These are phyloP conservation scores for Ajuga reptans DNA, from an alignment of 305 asterid species.

Conservation along the genomic window DNA sequence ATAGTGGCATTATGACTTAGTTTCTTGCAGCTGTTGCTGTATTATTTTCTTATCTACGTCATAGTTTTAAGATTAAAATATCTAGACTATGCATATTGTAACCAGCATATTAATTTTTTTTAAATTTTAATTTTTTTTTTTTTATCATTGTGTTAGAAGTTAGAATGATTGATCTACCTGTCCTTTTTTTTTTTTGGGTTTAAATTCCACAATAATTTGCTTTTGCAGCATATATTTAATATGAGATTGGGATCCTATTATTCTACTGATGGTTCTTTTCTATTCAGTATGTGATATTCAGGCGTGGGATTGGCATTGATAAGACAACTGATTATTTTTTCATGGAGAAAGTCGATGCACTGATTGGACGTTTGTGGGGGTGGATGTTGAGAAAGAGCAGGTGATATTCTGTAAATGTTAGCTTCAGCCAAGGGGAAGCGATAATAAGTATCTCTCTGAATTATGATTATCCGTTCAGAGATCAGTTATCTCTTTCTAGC, in stretches of 20 bases:
- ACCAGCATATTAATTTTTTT: too few relatives aligned
- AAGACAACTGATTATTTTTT: conserved; percentile 75
- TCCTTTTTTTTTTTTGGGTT: not conserved
- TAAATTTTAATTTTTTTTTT: too few relatives aligned
- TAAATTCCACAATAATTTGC: not conserved
- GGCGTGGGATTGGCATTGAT: conserved; percentile 96
- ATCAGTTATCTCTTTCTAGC: conserved; percentile 23
- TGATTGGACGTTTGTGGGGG: conserved; percentile 69
- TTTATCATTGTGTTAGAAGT: too few relatives aligned
- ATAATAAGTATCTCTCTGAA: conserved; percentile 8
- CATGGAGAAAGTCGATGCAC: conserved; percentile 89
- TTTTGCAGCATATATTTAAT: conserved; percentile 1
- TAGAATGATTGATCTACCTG: not conserved
- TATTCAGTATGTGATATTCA: conserved; percentile 73
- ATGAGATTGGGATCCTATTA: conserved; percentile 21
- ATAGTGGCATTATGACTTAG: too few relatives aligned
- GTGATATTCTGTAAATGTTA: conserved; percentile 32
- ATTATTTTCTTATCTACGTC: too few relatives aligned
- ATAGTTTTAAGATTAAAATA: too few relatives aligned
- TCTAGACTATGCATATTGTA: too few relatives aligned
- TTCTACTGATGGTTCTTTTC: conserved; percentile 20
- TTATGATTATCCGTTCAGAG: conserved; percentile 7
- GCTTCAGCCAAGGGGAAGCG: conserved; percentile 10
- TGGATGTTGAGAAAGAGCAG: conserved; percentile 77
- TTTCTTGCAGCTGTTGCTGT: too few relatives aligned